These are phyloP conservation scores for Alternaria arborescens DNA, from an alignment of 2,329 filamentous ascomycete genomes.

Conservation along the genomic window DNA sequence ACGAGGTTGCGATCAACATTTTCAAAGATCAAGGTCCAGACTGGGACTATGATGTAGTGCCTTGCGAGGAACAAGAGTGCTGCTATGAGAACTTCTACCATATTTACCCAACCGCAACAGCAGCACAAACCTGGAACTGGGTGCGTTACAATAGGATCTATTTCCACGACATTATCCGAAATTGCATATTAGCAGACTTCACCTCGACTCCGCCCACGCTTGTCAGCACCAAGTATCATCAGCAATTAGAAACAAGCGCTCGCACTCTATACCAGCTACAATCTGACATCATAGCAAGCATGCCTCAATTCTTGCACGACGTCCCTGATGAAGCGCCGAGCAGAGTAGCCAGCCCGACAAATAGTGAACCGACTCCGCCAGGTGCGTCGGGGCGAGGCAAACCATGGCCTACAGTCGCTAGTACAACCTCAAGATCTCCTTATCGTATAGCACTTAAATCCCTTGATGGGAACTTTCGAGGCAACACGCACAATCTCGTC, in stretches of 20 bases:
- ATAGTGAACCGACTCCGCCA: not conserved
- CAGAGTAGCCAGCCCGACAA: not conserved
- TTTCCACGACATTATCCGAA: constrained; percentile 48
- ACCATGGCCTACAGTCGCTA: not conserved
- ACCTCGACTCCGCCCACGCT: constrained; percentile 38
- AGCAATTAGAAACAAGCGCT: constrained; percentile 34
- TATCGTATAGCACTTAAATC: constrained; percentile 10
- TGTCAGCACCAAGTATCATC: constrained; percentile 25
- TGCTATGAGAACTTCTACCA: constrained; percentile 44
- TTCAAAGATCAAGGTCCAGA: constrained; percentile 28
- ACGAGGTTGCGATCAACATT: constrained; percentile 27
- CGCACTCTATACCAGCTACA: constrained; percentile 37
- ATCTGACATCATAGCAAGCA: constrained; percentile 45
- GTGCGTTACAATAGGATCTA: constrained; percentile 46
- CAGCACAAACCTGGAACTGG: constrained; percentile 48
- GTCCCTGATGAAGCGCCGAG: constrained; percentile 30
- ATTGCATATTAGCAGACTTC: constrained; percentile 38
- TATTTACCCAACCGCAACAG: constrained; percentile 37
- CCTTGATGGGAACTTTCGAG: constrained; percentile 38
- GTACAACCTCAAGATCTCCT: not conserved
- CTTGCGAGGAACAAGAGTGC: constrained; percentile 10
- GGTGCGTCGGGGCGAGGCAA: not conserved
- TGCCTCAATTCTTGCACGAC: constrained; percentile 48
- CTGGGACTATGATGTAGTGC: constrained; percentile 38
- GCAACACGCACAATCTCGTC: constrained; percentile 2